These are phyloP conservation scores for Solanum dulcamara DNA, from an alignment of 257 asterid species.

Conservation along the genomic window DNA sequence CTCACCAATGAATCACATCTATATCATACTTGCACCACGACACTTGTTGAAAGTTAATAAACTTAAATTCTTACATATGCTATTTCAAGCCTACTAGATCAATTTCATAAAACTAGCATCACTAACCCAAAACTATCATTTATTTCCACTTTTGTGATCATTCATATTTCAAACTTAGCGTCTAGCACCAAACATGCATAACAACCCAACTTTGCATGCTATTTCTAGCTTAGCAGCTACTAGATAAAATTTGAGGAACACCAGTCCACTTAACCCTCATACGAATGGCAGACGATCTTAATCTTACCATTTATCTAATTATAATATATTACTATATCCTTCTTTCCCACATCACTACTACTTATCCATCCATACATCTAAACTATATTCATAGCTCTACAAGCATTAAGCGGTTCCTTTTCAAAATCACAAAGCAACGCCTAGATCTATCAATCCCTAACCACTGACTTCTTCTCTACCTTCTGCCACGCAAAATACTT, in stretches of 20 bases:
- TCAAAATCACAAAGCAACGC: not conserved
- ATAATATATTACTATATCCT: no score
- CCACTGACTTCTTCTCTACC: not conserved
- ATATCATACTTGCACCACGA: no score
- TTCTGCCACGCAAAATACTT: not conserved
- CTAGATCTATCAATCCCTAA: not conserved
- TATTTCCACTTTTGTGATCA: not conserved
- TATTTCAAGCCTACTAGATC: not conserved
- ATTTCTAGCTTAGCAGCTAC: not conserved
- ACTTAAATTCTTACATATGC: not conserved
- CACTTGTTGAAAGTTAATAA: no score
- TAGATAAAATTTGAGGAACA: not conserved
- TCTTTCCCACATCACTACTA: not conserved
- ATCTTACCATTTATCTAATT: no score
- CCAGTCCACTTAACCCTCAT: not conserved
- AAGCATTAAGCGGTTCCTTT: not conserved
- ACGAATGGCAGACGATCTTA: not conserved
- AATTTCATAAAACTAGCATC: not conserved
- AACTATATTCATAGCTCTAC: not conserved
- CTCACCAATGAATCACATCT: no score
- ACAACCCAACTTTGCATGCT: not conserved
- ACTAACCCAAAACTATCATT: no score
- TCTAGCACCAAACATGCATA: no score
- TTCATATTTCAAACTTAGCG: not conserved
- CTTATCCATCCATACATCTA: not conserved